Conservation (phyloP, 371 early-diverging fungal species). For the Mortierella sp. region DNA sequence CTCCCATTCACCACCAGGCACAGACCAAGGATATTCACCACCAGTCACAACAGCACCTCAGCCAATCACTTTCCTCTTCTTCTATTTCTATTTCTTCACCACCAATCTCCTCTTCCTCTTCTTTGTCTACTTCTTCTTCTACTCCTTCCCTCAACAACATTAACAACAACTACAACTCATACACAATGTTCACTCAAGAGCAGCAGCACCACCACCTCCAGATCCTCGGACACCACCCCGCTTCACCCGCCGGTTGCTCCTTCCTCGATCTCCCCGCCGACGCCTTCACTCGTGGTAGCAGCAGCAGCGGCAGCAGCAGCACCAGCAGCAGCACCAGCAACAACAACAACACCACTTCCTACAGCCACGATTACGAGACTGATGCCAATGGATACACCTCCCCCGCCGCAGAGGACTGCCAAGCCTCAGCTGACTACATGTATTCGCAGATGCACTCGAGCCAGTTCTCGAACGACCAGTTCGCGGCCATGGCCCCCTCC, state of each 20-base stretch:
- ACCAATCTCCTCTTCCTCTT: conserved; percentile 19
- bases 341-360: too few species aligned
- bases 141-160: conserved; percentile 21
- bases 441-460: conserved; percentile 8
- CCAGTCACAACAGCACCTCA: conserved; percentile 35
- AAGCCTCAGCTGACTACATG: conserved; percentile 37
- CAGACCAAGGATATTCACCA: conserved; percentile 29
- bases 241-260: conserved; percentile 29
- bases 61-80: conserved; percentile 22
- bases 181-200: conserved; percentile 15
- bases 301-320: background rate
- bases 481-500: conserved; percentile 33
- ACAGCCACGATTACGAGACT: too few species aligned
- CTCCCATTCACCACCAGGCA: conserved; percentile 20
- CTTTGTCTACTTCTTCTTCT: conserved; percentile 16
- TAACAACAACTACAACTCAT: conserved; percentile 18
- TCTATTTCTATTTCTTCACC: conserved; percentile 22
- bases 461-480: conserved; percentile 39
- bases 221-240: conserved; percentile 50
- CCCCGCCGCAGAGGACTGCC: conserved; percentile 36
- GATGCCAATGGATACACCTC: conserved; percentile 9
- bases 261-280: conserved; percentile 39
- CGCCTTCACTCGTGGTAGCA: conserved; percentile 17
- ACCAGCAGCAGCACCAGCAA: background rate
- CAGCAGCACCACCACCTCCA: conserved; percentile 38